Evolutionary conservation across 2,329 filamentous ascomycete species (phyloP), one percentile per base, ranked within the genome.

Genomic region (Fusarium fracticaudum): DNA sequence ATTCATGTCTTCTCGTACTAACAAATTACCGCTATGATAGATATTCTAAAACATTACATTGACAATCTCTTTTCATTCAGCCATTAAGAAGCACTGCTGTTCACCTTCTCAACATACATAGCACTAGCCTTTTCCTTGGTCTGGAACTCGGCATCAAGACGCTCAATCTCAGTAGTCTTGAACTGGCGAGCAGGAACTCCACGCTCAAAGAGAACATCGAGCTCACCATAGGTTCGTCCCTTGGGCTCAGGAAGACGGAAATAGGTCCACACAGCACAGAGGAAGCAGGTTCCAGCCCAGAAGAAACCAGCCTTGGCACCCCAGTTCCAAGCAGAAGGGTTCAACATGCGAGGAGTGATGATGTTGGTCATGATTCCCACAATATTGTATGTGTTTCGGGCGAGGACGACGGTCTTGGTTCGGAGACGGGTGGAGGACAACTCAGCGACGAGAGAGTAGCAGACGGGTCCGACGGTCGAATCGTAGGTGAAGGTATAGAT

Each of bases 361-460:
- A 86, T 77, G 72, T 86, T 88, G 74, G 83, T 84, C 31, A 85
- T 69, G 47, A 90, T 86, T 63, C 84, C 84, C 29, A 80, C 77
- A 10, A 88, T 79, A 70, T 89, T 87, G 80, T 88, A 89, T 26
- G 83, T 61, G 71, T 83, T 84, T 54, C 86, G 81, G 13, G 84
- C 85, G 24, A 87, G 76, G 18, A 86, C 85, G 24, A 87, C 83
- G 0, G 85, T 85, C 77, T 86, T 85, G 54, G 83, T 85, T 51
- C 85, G 82, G 26, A 87, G 81, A 44, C 85, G 85, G 8, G 85
- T 86, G 0, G 84, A 85, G 2, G 83, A 81, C 7, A 86, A 70
- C 76, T 87, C 86, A 3, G 86, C 89, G 9, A 97, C 94, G 40
- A 97, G 88, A 0, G 94, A 96, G 84, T 96, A 98, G 83, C 93